These are phyloP conservation scores for Olyra latifolia DNA, from an alignment of 176 grass and related monocot genomes.

Conservation along the genomic window DNA sequence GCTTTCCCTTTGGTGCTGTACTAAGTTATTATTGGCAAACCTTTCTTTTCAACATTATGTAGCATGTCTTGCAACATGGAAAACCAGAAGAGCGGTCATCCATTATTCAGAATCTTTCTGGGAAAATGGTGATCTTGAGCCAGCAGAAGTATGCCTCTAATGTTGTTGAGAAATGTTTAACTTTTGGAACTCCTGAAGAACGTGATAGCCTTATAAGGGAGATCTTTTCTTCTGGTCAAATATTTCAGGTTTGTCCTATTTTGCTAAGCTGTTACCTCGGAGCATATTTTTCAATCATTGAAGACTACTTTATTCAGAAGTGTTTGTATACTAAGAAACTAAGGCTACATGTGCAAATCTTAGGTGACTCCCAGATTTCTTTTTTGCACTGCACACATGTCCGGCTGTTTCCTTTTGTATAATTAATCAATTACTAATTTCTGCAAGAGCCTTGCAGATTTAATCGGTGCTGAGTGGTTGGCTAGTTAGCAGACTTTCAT, in stretches of 20 bases:
- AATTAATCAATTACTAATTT: background rate
- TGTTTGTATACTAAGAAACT: background rate
- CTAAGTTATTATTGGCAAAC: background rate
- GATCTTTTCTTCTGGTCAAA: slow-evolving; percentile 61
- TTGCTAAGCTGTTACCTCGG: background rate
- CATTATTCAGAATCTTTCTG: slow-evolving; percentile 61
- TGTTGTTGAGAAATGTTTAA: slow-evolving; percentile 75
- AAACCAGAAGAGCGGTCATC: slow-evolving; percentile 60
- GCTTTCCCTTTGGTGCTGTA: background rate
- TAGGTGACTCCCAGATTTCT: background rate
- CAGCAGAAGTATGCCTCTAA: slow-evolving; percentile 89
- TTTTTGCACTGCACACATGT: background rate
- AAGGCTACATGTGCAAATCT: background rate
- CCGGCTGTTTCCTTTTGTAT: background rate
- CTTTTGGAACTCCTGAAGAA: slow-evolving; percentile 53
- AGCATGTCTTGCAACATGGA: slow-evolving; percentile 78
- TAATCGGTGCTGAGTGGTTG: background rate
- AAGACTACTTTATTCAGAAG: background rate
- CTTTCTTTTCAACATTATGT: slow-evolving; percentile 1
- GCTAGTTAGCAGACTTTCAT: background rate
- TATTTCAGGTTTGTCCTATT: slow-evolving; percentile 48
- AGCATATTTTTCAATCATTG: background rate
- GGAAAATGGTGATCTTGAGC: slow-evolving; percentile 69
- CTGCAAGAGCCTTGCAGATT: background rate
- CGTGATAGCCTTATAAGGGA: slow-evolving; percentile 71